Evolutionary conservation across 768 basidiomycete genomes (phyloP), one percentile per base, ranked within the genome.

Genomic region (Russula lepida): DNA sequence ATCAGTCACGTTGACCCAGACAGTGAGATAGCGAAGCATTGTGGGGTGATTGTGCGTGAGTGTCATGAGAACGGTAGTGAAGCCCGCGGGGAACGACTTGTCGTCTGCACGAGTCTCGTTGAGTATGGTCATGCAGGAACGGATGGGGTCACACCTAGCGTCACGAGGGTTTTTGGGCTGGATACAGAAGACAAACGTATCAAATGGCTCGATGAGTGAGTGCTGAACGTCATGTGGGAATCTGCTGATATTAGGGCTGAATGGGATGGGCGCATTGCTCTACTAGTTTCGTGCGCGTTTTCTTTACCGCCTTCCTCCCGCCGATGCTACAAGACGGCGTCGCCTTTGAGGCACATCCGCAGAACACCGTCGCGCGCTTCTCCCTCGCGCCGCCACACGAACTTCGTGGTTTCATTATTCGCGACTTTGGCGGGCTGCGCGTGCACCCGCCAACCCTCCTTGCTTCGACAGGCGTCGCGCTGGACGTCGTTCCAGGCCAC

Each of bases 261-360:
- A 21, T 4, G 23, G 11, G 30, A 21, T 4, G 23, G 11, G 30
- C 58, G 11, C 44, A 19, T 12, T 3, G n/a, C n/a, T 27, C 57
- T 32, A 37, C 13, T 37, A 81, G 80, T 57, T 81, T 81, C 64
- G 74, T 78, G 56, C 74, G 76, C 28, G 48, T 83, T 30, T 78
- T 82, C 60, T 76, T 83, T 60, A 70, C 73, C n/a, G 81, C 82
- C 3, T 83, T 84, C 65, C 71, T 84, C 21, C 81, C 83, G 2
- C 73, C 81, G 0, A 74, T 82, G 61, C 69, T 84, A 4, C 66
- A 76, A 56, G 80, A 84, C 59, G 81, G 82, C 7, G 81, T 84
- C 4, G 81, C 78, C 1, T 83, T 84, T 65, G 81, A 84, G 68
- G 79, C 77, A 52, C 83, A 84, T 66, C 80, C 80, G 1, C 83